Base-by-base conservation (phyloP, 306 rosid species). In the Cicer arietinum region DNA sequence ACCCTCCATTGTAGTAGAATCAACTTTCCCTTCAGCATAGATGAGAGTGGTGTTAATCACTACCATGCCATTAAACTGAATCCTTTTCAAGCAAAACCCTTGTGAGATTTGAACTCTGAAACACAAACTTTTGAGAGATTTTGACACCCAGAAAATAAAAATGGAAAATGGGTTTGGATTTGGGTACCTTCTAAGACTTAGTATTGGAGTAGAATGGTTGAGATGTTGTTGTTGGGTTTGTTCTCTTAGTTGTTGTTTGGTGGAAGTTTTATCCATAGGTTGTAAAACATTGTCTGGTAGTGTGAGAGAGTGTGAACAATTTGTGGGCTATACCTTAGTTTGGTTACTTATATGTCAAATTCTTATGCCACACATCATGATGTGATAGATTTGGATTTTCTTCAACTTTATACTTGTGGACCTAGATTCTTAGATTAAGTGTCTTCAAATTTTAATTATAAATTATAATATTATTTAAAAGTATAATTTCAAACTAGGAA, bases 241-340 rank as follows among this genome's bases (percentile, higher is more conserved):
- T 51, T 84, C 80, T 80, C 81, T 80, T 50, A 75, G 83, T 69
- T 78, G 91, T 82, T 86, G 83, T 60, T 60, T 60, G 79, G 81
- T 71, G 82, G 71, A 62, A 76, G 87, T 82, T 79, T 67, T 63
- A 75, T 89, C 97, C 97, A 89, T 88, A 88, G 52, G 87, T 59
- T 50, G 76, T 83, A 83, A 76, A 90, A 86, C 96, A 90, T 63
- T 86, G 85, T 75, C 71, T 74, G 86, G 84, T 40, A 76, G 72
- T 48, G 88, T 82, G 68, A 8, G 20, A 11, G 35, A 59, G 73
- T 42, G 14, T 11, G 80, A 57, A 22, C 57, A 69, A 67, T 44
- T 67, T 76, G 77, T 77, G 69, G 81, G 64, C 66, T 67, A 17
- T 67, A 17, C 3, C 41, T 80, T 20, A 37, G 59, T 47, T 73